These are phyloP conservation scores for Phylloboletellus chloephorus DNA, from an alignment of 1,284 basidiomycete genomes.

Conservation along the genomic window DNA sequence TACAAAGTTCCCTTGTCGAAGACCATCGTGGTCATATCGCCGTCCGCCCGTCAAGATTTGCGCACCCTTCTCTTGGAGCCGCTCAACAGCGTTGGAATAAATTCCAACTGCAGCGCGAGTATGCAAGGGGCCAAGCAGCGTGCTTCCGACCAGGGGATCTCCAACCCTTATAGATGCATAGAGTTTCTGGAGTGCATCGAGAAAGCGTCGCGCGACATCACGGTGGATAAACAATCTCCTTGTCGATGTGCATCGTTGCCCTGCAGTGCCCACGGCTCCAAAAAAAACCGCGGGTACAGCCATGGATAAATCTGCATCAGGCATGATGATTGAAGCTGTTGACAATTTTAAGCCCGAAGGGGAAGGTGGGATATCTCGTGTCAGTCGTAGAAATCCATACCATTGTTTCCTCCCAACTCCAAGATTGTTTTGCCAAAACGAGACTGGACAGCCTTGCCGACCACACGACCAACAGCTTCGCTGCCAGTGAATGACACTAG, in stretches of 20 bases:
- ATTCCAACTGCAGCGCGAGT: constrained; percentile 58
- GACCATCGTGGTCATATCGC: constrained; percentile 43
- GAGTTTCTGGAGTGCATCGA: constrained; percentile 67
- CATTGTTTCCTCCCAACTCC: constrained; percentile 95
- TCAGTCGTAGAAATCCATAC: constrained; percentile 35
- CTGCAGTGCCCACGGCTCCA: constrained; percentile 91
- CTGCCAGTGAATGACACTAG: constrained; percentile 91
- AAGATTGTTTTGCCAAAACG: constrained; percentile 82
- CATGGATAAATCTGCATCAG: constrained; percentile 86
- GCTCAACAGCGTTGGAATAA: constrained; percentile 61
- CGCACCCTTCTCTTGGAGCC: constrained; percentile 63
- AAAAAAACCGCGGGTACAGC: constrained; percentile 90
- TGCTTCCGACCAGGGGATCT: constrained; percentile 70
- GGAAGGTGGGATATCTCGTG: constrained; percentile 15
- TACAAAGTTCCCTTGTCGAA: constrained; percentile 78
- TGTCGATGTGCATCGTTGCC: constrained; percentile 93
- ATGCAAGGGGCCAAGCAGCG: constrained; percentile 87
- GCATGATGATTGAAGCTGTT: constrained; percentile 83
- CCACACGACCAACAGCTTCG: constrained; percentile 79
- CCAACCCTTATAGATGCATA: constrained; percentile 70
- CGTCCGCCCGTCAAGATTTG: constrained; percentile 73
- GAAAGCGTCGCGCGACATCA: constrained; percentile 70
- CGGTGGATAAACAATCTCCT: constrained; percentile 86
- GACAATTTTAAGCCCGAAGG: constrained; percentile 17
- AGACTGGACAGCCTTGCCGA: constrained; percentile 76